phyloP scores from a whole-genome alignment of 2,329 filamentous ascomycete species.

The Capronia epimyces region DNA sequence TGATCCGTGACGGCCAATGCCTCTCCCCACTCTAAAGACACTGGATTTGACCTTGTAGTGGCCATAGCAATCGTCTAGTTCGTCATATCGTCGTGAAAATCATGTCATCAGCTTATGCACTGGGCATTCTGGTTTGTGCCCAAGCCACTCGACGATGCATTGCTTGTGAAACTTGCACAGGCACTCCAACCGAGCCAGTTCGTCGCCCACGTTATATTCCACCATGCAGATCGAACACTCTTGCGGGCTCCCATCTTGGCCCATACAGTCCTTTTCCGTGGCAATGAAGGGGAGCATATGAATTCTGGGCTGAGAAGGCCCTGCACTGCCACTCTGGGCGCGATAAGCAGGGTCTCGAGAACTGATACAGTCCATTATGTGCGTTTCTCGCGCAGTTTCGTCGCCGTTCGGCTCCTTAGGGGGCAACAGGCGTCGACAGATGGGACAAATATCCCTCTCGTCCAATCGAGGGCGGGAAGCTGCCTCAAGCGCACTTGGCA shows the following conservation, averaged over 20 bases:
- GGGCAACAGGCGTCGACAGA: conserved; percentile 41
- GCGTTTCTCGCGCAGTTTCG: conserved; percentile 41
- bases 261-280: conserved; percentile 59
- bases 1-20: no score
- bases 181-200: conserved; percentile 57
- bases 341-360: conserved; percentile 20
- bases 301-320: conserved; percentile 28
- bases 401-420: conserved; percentile 36
- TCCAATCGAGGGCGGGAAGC: conserved; percentile 30
- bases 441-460: conserved; percentile 45
- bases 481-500: conserved; percentile 3
- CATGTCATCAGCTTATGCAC: conserved; percentile 48
- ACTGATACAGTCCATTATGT: conserved; percentile 41
- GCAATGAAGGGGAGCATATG: conserved; percentile 49
- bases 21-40: no score
- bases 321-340: conserved; percentile 20
- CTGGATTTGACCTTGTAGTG: no score
- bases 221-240: conserved; percentile 63
- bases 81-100: conserved; percentile 7
- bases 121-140: conserved; percentile 54
- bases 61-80: not conserved
- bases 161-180: conserved; percentile 59
- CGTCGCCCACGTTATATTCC: conserved; percentile 56
- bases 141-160: conserved; percentile 59
- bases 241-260: conserved; percentile 47